Percentiles rank a stretch among this genome's conserved stretches.
Conservation (phyloP, 106 monocot species). For the Allium fistulosum region DNA sequence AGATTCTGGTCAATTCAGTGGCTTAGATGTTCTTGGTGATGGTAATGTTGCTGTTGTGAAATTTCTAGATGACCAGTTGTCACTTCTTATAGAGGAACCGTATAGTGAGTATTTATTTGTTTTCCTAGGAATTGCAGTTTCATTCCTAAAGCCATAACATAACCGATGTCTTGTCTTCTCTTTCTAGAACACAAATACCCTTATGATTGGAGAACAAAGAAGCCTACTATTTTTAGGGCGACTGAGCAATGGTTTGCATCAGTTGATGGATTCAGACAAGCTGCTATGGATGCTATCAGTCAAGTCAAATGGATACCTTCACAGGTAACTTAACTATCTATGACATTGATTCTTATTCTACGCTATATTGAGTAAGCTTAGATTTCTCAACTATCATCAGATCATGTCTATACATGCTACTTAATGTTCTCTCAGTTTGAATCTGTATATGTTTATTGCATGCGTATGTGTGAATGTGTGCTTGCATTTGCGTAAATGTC, state of each 20-base stretch:
- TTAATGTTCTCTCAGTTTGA: too few species aligned
- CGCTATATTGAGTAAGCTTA: too few species aligned
- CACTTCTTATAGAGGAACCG: slow-evolving; percentile 73
- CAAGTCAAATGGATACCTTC: slow-evolving; percentile 84
- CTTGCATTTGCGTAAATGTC: too few species aligned
- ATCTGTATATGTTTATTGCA: too few species aligned
- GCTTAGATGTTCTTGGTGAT: slow-evolving; percentile 76
- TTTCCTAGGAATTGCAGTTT: neutral
- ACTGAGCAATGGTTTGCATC: slow-evolving; percentile 99
- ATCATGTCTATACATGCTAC: too few species aligned
- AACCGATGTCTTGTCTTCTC: neutral
- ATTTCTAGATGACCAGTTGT: slow-evolving; percentile 56
- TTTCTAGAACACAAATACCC: slow-evolving; percentile 92
- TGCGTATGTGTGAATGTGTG: too few species aligned
- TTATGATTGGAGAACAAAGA: slow-evolving; percentile 99
- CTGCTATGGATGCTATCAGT: slow-evolving; percentile 82
- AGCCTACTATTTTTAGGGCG: slow-evolving; percentile 97
- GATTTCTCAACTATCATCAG: too few species aligned
- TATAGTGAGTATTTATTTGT: slow-evolving; percentile 62
- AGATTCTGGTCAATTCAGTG: slow-evolving; percentile 76
- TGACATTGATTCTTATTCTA: neutral
- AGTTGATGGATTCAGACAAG: slow-evolving; percentile 82
- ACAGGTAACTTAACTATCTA: slow-evolving; percentile 36
- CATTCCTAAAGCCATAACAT: too few species aligned
- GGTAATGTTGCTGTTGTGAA: slow-evolving; percentile 76